Percentiles rank a stretch among this genome's conserved stretches.
These are phyloP conservation scores for Cutaneotrichosporon mucoides DNA, from an alignment of 1,284 basidiomycete genomes.

Conservation along the genomic window DNA sequence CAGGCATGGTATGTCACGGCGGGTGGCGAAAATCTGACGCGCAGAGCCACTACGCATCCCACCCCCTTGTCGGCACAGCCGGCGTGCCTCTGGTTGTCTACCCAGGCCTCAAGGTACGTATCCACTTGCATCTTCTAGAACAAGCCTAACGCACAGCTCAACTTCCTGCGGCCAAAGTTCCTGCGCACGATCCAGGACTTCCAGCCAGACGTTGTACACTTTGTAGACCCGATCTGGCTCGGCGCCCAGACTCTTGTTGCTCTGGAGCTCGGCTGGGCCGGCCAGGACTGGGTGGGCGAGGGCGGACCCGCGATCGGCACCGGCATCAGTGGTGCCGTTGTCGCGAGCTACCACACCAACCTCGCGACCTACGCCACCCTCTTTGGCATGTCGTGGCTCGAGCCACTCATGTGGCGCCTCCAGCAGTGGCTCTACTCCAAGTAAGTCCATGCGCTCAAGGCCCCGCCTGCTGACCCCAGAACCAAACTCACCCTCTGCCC, in stretches of 20 bases:
- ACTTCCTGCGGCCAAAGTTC: constrained; percentile 57
- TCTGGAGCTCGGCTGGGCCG: constrained; percentile 51
- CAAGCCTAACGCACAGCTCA: constrained; percentile 39
- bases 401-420: constrained; percentile 50
- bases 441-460: constrained; percentile 4
- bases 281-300: constrained; percentile 40
- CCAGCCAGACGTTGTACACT: constrained; percentile 56
- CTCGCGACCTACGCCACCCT: constrained; percentile 56
- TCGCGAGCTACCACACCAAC: constrained; percentile 58
- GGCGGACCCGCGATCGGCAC: constrained; percentile 43
- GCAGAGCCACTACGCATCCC: constrained; percentile 53
- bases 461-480: constrained; percentile 34
- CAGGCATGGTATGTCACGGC: constrained; percentile 48
- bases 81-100: constrained; percentile 57
- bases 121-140: constrained; percentile 7
- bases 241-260: constrained; percentile 52
- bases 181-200: constrained; percentile 51
- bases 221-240: constrained; percentile 58
- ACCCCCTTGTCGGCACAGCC: constrained; percentile 56
- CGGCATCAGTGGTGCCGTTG: constrained; percentile 51
- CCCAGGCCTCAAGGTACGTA: constrained; percentile 51
- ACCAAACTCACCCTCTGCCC: constrained; percentile 54
- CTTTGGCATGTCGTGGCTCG: constrained; percentile 55
- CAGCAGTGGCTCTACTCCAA: constrained; percentile 47
- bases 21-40: neutral